These are phyloP conservation scores for Cercospora zeae-maydis DNA, from an alignment of 2,329 filamentous ascomycete genomes.

Conservation along the genomic window DNA sequence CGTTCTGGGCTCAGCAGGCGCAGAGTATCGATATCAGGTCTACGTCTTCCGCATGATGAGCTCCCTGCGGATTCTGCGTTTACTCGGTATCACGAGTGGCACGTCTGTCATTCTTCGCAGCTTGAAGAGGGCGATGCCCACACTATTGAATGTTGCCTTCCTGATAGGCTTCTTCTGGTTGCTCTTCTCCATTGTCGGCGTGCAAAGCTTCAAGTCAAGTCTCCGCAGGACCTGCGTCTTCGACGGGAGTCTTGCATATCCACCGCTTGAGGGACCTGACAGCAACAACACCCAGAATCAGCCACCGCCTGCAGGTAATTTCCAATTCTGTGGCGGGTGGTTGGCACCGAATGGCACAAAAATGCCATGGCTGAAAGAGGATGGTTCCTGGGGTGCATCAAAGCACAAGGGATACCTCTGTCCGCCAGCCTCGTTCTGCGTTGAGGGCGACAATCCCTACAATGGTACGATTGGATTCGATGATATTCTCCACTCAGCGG, in stretches of 20 bases:
- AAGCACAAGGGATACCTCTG: conserved; percentile 82
- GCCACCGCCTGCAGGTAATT: conserved; percentile 45
- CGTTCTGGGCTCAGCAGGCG: conserved; percentile 62
- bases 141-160: conserved; percentile 89
- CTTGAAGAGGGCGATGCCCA: conserved; percentile 88
- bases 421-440: conserved; percentile 75
- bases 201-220: conserved; percentile 77
- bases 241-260: conserved; percentile 43
- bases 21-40: conserved; percentile 68
- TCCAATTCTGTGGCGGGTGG: conserved; percentile 85
- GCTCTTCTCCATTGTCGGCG: conserved; percentile 90
- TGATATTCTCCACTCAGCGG: conserved; percentile 85
- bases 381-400: conserved; percentile 51
- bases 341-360: conserved; percentile 55
- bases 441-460: conserved; percentile 74
- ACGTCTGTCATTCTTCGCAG: conserved; percentile 93
- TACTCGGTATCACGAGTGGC: conserved; percentile 88
- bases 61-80: conserved; percentile 83
- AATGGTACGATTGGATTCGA: conserved; percentile 90
- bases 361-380: conserved; percentile 64
- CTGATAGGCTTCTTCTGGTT: conserved; percentile 97
- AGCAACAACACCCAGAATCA: conserved; percentile 23
- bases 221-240: conserved; percentile 46
- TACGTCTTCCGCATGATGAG: conserved; percentile 96
- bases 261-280: conserved; percentile 32